phyloP scores from a whole-genome alignment of 306 rosid genomes.

The Trifolium dubium region DNA sequence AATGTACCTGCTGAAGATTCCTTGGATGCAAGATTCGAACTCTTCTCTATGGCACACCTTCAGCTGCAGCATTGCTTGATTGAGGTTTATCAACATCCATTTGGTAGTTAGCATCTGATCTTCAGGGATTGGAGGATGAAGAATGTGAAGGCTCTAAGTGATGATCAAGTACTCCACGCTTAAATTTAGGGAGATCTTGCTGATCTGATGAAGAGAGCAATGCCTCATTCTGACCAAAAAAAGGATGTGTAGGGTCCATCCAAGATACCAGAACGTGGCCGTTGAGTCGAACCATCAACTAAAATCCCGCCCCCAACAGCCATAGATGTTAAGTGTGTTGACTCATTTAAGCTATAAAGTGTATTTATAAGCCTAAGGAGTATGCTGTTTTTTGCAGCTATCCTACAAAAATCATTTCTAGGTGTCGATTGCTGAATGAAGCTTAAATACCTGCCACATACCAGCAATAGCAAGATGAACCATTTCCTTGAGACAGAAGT shows the following conservation, averaged over 20 bases:
- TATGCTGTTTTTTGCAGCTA: slow-evolving; percentile 94
- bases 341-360: slow-evolving; percentile 96
- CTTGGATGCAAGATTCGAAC: slow-evolving; percentile 51
- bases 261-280: slow-evolving; percentile 82
- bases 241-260: slow-evolving; percentile 72
- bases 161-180: slow-evolving; percentile 74
- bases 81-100: slow-evolving; percentile 73
- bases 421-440: slow-evolving; percentile 95
- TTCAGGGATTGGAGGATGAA: slow-evolving; percentile 81
- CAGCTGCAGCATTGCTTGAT: slow-evolving; percentile 61
- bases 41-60: slow-evolving; percentile 62
- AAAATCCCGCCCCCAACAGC: slow-evolving; percentile 80
- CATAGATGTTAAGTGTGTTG: slow-evolving; percentile 84
- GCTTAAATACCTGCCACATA: slow-evolving; percentile 99
- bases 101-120: slow-evolving; percentile 69
- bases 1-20: slow-evolving; percentile 56
- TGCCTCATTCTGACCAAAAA: slow-evolving; percentile 67
- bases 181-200: slow-evolving; percentile 63
- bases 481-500: slow-evolving; percentile 81
- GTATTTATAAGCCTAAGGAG: slow-evolving; percentile 95
- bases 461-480: slow-evolving; percentile 99
- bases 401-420: slow-evolving; percentile 93
- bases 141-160: slow-evolving; percentile 78
- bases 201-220: slow-evolving; percentile 62
- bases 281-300: slow-evolving; percentile 72